A percentile compares a stretch with the other conserved stretches of the same genome.
phyloP scores from a whole-genome alignment of 495 filamentous ascomycete species.

The Trichoderma reesei region DNA sequence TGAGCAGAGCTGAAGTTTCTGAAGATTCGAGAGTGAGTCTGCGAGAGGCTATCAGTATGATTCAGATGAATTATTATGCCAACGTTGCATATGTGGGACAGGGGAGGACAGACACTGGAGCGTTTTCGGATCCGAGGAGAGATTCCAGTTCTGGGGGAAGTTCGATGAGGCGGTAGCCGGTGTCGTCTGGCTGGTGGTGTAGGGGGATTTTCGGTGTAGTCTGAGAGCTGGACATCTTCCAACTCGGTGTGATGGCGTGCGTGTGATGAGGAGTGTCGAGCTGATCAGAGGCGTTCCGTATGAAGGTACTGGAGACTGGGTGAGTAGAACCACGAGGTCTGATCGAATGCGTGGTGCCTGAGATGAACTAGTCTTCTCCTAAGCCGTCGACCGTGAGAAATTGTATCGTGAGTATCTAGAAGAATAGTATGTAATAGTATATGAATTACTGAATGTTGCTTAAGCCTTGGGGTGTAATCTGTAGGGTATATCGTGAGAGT shows the following conservation, averaged over 20 bases:
- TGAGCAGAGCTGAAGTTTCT: conserved; percentile 60
- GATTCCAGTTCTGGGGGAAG: conserved; percentile 64
- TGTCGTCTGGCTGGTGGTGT: conserved; percentile 47
- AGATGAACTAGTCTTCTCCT: not conserved
- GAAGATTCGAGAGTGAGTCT: conserved; percentile 62
- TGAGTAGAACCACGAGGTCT: not conserved
- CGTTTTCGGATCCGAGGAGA: conserved; percentile 49
- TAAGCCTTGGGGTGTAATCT: no score
- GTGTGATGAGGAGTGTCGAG: no score
- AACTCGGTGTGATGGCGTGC: no score
- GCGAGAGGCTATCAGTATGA: not conserved
- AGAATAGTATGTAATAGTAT: no score
- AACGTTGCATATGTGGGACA: not conserved
- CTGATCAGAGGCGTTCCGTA: no score
- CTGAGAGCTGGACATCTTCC: conserved; percentile 48
- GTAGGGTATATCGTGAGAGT: no score
- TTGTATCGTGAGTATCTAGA: no score
- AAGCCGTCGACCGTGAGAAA: not conserved
- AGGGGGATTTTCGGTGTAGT: conserved; percentile 51
- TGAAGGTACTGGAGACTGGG: not conserved
- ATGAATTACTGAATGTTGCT: no score
- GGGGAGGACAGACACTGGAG: conserved; percentile 44
- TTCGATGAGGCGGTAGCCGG: conserved; percentile 69
- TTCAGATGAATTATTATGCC: not conserved
- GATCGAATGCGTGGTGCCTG: not conserved